These are phyloP conservation scores for Ceratobasidium sp. DNA, from an alignment of 1,284 basidiomycete genomes.

Conservation along the genomic window DNA sequence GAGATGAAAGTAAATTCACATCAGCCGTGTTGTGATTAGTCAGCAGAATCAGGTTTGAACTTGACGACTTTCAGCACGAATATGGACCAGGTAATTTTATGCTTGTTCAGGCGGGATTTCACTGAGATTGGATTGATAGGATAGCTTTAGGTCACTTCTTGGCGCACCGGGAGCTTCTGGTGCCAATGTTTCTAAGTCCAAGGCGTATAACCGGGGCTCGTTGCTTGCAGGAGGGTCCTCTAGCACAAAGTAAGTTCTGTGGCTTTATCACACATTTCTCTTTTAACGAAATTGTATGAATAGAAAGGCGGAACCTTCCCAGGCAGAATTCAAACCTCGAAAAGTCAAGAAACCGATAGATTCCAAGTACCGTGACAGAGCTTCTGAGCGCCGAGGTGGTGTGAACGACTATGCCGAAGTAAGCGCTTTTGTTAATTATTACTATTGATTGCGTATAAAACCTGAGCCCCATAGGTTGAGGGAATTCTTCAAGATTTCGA, in stretches of 20 bases:
- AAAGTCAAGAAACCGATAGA: conserved; percentile 74
- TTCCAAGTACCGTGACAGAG: conserved; percentile 75
- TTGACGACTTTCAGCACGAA: neutral
- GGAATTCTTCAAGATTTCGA: conserved; percentile 85
- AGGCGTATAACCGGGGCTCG: conserved; percentile 43
- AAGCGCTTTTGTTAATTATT: conserved; percentile 48
- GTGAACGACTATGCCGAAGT: conserved; percentile 79
- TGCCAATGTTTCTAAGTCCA: conserved; percentile 19
- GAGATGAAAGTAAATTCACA: no score
- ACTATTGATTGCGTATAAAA: neutral
- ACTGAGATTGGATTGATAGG: neutral
- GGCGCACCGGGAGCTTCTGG: conserved; percentile 20
- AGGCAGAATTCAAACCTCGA: conserved; percentile 79
- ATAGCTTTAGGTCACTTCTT: conserved; percentile 33
- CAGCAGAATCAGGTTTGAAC: no score
- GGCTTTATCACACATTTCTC: neutral
- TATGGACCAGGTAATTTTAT: conserved; percentile 32
- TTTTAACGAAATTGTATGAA: neutral
- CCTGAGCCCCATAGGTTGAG: conserved; percentile 70
- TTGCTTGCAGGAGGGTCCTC: conserved; percentile 28
- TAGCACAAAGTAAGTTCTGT: conserved; percentile 16
- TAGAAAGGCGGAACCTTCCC: conserved; percentile 50
- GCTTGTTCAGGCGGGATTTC: neutral
- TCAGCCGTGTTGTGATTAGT: no score
- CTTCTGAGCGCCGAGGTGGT: conserved; percentile 74